A percentile compares a stretch with the other conserved stretches of the same genome.
phyloP scores from a whole-genome alignment of 352 stramenopile genomes.

The Globisporangium canariense region DNA sequence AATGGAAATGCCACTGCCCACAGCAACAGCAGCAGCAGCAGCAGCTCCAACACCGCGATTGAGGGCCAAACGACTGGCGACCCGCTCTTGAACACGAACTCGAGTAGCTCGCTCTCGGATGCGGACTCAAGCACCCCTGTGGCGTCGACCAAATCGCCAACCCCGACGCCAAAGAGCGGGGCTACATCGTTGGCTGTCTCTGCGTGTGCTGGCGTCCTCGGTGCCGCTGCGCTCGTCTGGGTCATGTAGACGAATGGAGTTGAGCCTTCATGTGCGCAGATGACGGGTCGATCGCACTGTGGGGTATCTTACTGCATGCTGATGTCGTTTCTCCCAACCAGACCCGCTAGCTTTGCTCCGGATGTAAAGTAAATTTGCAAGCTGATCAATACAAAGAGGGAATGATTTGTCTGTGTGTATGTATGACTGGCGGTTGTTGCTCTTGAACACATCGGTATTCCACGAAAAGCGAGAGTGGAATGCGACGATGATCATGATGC shows the following conservation, averaged over 20 bases:
- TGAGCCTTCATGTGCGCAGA: background rate
- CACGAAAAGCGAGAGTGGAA: too few relatives aligned
- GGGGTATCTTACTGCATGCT: background rate
- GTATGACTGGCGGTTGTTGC: too few relatives aligned
- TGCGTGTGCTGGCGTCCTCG: background rate
- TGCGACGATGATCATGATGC: too few relatives aligned
- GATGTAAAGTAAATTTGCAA: background rate
- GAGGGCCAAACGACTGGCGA: background rate
- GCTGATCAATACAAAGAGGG: background rate
- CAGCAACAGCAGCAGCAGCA: background rate
- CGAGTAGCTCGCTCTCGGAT: background rate
- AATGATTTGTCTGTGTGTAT: background rate
- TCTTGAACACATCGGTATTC: too few relatives aligned
- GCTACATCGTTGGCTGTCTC: background rate
- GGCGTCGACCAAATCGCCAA: background rate
- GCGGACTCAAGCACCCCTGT: background rate
- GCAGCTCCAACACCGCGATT: background rate
- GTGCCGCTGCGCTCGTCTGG: background rate
- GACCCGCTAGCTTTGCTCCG: background rate
- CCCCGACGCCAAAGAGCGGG: background rate
- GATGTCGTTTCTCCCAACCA: background rate
- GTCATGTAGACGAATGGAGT: background rate
- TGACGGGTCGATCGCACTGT: background rate
- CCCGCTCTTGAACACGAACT: background rate
- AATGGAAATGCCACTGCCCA: too few relatives aligned